These are phyloP conservation scores for Ehretia macrophylla DNA, from an alignment of 257 asterid genomes.

Conservation along the genomic window DNA sequence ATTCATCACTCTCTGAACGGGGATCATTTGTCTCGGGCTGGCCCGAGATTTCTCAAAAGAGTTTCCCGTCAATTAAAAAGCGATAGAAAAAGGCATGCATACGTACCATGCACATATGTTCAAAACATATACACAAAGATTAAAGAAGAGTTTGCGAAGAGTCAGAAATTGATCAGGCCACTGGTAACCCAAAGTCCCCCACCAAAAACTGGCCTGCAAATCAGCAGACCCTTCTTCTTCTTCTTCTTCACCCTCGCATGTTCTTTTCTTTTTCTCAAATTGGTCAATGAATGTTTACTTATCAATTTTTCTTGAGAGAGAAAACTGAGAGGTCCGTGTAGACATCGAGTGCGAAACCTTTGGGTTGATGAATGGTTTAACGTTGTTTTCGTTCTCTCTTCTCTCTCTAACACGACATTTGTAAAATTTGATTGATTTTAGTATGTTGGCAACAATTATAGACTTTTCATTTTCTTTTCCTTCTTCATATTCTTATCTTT, in stretches of 20 bases:
- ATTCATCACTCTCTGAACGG: too few relatives aligned
- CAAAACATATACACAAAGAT: background rate
- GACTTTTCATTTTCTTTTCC: background rate
- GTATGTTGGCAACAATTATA: too few relatives aligned
- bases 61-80: too few relatives aligned
- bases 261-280: background rate
- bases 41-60: too few relatives aligned
- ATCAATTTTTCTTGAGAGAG: constrained; percentile 4
- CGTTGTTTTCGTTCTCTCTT: constrained; percentile 18
- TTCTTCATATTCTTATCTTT: background rate
- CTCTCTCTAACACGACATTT: background rate
- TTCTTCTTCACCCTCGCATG: constrained; percentile 1
- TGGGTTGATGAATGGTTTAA: constrained; percentile 13
- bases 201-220: background rate
- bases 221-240: background rate
- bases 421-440: too few relatives aligned
- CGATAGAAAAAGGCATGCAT: too few relatives aligned
- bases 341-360: background rate
- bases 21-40: too few relatives aligned
- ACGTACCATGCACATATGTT: too few relatives aligned
- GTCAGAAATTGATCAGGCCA: constrained; percentile 20
- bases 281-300: background rate
- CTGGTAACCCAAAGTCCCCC: constrained; percentile 7
- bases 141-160: constrained; percentile 15
- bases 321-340: background rate